Evolutionary conservation across 345 rosid genomes (phyloP).

Genomic region (Rhizophora mangle): DNA sequence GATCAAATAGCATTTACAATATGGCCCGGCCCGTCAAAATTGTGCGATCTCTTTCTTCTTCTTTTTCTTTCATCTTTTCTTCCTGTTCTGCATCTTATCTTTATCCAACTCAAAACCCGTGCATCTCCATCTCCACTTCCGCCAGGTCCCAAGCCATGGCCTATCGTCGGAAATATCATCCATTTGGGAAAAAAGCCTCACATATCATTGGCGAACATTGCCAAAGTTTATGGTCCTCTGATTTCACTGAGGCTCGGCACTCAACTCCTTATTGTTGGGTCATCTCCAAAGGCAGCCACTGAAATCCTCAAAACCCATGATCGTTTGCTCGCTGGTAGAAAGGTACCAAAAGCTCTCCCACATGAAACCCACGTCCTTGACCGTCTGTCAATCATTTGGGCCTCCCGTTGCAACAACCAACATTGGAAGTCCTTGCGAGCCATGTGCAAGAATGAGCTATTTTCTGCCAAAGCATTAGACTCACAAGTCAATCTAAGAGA

Average conservation of each 20-base stretch:
- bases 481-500: conserved; percentile 13
- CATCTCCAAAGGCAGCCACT: conserved; percentile 10
- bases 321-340: conserved; percentile 12
- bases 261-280: conserved; percentile 16
- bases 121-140: background rate
- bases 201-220: conserved; percentile 9
- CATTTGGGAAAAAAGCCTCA: conserved; percentile 6
- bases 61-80: background rate
- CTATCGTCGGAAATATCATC: conserved; percentile 18
- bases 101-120: background rate
- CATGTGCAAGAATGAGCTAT: conserved; percentile 18
- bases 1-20: background rate
- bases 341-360: background rate
- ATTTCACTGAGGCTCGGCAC: conserved; percentile 13
- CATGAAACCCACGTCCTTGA: background rate
- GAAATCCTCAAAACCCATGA: conserved; percentile 21
- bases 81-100: background rate
- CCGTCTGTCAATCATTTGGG: conserved; percentile 4
- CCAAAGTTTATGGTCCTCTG: conserved; percentile 20
- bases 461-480: conserved; percentile 14
- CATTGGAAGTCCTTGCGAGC: conserved; percentile 1
- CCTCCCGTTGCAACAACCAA: background rate
- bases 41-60: background rate
- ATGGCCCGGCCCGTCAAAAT: no score
- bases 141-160: conserved; percentile 20